Evolutionary conservation across 2,329 filamentous ascomycete genomes (phyloP), one percentile per base, ranked within the genome.

Genomic region (Aspergillus pseudonomiae): DNA sequence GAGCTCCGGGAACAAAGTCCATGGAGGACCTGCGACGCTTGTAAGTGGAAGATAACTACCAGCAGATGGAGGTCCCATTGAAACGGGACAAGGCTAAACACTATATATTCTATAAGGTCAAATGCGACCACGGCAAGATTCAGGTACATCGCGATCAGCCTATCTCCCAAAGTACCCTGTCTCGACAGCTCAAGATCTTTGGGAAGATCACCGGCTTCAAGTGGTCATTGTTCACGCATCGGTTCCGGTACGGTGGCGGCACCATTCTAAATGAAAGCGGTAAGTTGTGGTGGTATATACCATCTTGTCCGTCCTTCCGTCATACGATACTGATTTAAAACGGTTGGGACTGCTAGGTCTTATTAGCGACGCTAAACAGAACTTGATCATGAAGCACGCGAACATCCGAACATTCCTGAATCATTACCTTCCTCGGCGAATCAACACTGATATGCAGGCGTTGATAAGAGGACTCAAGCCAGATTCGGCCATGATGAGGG

Each of bases 1-100:
- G 61, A 41, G 61, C 56, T 60, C 32, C 32, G 11, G 32, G 32
- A 34, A 34, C 5, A 34, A 68, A 52, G 46, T 70, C 61, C 46
- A 59, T 59, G 28, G 28, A 59, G 24, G 43, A 59, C n/a, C 28
- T 59, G n/a, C 30, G 45, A 52, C 16, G 19, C 16, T 45, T 59
- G 12, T 50, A 9, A n/a, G 19, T 59, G 1, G 43, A 59, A 12
- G 19, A 39, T 52, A 19, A 30, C 45, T n/a, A 30, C 10, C 30
- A 59, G n/a, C 28, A 59, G 28, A 52, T 59, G 30, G 30, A 59
- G 21, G 1, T 59, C 12, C 28, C 43, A 28, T 34, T 59, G 48
- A 59, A 59, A 50, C 16, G 10, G 19, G 19, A 52, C 4, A 52
- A 52, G 6, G 28, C 43, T 41, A 10, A 59, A 19, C 32, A 52